Conservation (phyloP, 495 filamentous ascomycete species). For the Penicillium robsamsonii region DNA sequence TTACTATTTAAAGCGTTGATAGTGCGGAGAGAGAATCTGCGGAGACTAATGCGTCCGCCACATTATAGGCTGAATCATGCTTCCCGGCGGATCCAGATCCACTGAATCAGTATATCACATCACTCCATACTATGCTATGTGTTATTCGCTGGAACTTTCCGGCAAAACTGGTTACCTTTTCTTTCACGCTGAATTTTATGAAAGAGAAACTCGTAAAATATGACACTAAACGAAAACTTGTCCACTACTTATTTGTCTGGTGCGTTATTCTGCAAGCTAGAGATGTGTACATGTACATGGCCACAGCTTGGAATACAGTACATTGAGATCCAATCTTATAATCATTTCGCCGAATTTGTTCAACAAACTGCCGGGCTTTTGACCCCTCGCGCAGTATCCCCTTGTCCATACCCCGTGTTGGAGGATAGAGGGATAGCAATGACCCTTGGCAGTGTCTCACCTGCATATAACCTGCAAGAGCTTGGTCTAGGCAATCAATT, state of each 20-base stretch:
- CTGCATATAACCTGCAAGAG: neutral
- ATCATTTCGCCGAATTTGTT: neutral
- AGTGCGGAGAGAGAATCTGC: neutral
- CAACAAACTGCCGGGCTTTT: neutral
- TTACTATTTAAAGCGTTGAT: neutral
- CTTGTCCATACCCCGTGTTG: neutral
- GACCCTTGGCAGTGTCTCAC: neutral
- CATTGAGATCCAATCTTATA: neutral
- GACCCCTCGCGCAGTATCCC: neutral
- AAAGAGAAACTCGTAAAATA: neutral
- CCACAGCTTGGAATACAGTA: neutral
- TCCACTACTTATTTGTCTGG: neutral
- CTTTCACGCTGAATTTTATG: neutral
- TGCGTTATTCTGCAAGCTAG: neutral
- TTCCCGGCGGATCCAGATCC: neutral
- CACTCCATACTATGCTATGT: neutral
- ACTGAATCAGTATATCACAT: neutral
- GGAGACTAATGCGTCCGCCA: neutral
- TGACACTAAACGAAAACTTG: neutral
- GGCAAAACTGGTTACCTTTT: neutral
- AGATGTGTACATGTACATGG: neutral
- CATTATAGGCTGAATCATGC: constrained; percentile 3
- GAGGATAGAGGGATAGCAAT: neutral
- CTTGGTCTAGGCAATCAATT: neutral
- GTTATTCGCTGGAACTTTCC: no score